Conservation (phyloP, 2,329 filamentous ascomycete genomes). For the Podosphaera xanthii region DNA sequence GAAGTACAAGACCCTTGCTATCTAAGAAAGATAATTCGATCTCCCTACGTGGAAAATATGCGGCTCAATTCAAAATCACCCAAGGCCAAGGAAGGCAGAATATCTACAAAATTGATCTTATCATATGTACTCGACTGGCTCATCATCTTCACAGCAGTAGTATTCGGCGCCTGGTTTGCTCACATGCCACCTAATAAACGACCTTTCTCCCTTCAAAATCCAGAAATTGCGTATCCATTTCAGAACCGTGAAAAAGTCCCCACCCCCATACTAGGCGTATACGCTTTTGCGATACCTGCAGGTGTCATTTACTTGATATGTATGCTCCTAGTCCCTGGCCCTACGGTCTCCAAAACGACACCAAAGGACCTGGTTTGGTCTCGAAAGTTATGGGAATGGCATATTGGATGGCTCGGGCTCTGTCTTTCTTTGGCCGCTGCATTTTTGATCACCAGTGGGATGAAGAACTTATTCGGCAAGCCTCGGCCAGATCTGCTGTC, state of each 20-base stretch:
- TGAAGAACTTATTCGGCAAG: conserved; percentile 54
- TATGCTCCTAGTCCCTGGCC: conserved; percentile 49
- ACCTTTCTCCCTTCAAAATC: conserved; percentile 50
- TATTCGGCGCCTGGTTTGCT: conserved; percentile 35
- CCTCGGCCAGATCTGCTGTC: conserved; percentile 40
- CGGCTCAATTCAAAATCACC: no score
- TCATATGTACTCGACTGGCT: conserved; percentile 60
- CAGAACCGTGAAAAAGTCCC: conserved; percentile 50
- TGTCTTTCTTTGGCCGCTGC: conserved; percentile 46
- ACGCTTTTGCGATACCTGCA: conserved; percentile 40
- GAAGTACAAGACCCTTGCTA: no score
- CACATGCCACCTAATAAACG: conserved; percentile 39
- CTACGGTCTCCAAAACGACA: conserved; percentile 37
- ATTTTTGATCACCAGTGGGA: conserved; percentile 62
- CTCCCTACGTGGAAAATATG: no score
- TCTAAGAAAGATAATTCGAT: no score
- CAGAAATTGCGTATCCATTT: conserved; percentile 56
- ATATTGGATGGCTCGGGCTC: conserved; percentile 66
- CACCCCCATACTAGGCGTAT: conserved; percentile 38
- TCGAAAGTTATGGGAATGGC: conserved; percentile 77
- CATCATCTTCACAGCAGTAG: conserved; percentile 35
- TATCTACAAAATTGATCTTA: conserved; percentile 22
- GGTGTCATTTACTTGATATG: conserved; percentile 44
- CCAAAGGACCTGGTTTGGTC: conserved; percentile 46
- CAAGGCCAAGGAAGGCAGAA: no score